Evolutionary conservation across 2,329 filamentous ascomycete genomes (phyloP), one percentile per base, ranked within the genome.

Genomic region (Cercospora zeae-maydis): DNA sequence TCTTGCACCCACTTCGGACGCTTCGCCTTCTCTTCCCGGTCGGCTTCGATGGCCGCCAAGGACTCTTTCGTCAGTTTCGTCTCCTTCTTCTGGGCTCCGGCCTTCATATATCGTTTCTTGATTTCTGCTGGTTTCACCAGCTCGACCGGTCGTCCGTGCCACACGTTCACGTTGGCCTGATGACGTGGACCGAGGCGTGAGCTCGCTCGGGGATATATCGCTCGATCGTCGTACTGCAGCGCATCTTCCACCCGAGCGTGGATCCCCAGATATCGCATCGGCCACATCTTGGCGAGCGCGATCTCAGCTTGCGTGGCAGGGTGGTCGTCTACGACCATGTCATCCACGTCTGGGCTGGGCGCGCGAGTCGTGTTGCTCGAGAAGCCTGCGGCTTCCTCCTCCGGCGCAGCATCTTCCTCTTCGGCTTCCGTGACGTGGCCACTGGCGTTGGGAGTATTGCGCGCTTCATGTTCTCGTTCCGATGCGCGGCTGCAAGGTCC

Each of bases 191-290:
- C 95, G 37, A 98, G 82, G 37, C 95, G 89, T 60, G 95, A 98
- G 74, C 93, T 96, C 14, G 95, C 93, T 68, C 95, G 89, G 8
- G 95, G 95, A 74, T 98, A 98, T 68, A 99, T 98, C 2, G 81
- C 80, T 67, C 95, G 88, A 76, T 99, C 95, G 73, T 99, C 95
- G 74, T 96, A 96, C 75, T 99, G 95, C 31, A 99, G 81, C 0
- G 92, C 95, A 78, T 99, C 95, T 76, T 98, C 93, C 0, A 95
- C 90, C 69, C 92, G 90, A 78, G 93, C 97, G 78, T 99, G 95
- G 69, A 96, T 92, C 37, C 95, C 95, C 6, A 99, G 80, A 76
- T 99, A 99, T 64, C 95, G 87, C 80, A 95, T 98, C 1, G 92
- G 93, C 95, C 95, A 99, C 72, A 97, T 85, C 72, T 92, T 95